These are phyloP conservation scores for Sapria himalayana DNA, from an alignment of 345 rosid species.

Conservation along the genomic window DNA sequence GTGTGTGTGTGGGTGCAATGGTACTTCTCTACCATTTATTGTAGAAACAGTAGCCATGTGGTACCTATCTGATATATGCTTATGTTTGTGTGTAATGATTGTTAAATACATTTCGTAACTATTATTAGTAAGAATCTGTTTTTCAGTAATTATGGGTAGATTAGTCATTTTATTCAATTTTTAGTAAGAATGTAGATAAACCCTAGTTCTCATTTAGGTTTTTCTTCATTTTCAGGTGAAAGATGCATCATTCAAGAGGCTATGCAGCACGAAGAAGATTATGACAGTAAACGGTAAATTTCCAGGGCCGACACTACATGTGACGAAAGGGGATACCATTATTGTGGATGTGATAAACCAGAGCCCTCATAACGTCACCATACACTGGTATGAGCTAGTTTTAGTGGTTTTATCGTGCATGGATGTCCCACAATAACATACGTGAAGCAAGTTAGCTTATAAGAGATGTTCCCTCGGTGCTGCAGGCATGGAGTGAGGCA, in stretches of 20 bases:
- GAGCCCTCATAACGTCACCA: constrained; percentile 12
- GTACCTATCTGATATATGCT: too few species aligned
- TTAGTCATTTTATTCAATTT: neutral
- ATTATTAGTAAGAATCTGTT: neutral
- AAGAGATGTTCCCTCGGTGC: neutral
- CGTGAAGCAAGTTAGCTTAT: neutral
- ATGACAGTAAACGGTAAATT: constrained; percentile 14
- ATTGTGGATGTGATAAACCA: constrained; percentile 12
- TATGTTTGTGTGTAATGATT: too few species aligned
- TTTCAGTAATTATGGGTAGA: neutral
- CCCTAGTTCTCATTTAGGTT: too few species aligned
- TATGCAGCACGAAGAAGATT: constrained; percentile 16
- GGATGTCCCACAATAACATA: neutral
- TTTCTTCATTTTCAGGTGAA: constrained; percentile 7
- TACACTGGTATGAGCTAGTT: constrained; percentile 14
- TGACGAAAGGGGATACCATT: constrained; percentile 12
- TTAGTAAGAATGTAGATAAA: neutral
- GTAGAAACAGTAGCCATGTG: too few species aligned
- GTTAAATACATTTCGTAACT: neutral
- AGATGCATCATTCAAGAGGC: constrained; percentile 13
- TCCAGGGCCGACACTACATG: constrained; percentile 15
- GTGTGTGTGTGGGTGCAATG: too few species aligned
- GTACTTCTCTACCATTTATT: too few species aligned
- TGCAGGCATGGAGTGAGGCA: constrained; percentile 24
- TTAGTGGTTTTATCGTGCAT: too few species aligned